Conservation (phyloP, 805 yeast species). For the Osmozyma mogii region DNA sequence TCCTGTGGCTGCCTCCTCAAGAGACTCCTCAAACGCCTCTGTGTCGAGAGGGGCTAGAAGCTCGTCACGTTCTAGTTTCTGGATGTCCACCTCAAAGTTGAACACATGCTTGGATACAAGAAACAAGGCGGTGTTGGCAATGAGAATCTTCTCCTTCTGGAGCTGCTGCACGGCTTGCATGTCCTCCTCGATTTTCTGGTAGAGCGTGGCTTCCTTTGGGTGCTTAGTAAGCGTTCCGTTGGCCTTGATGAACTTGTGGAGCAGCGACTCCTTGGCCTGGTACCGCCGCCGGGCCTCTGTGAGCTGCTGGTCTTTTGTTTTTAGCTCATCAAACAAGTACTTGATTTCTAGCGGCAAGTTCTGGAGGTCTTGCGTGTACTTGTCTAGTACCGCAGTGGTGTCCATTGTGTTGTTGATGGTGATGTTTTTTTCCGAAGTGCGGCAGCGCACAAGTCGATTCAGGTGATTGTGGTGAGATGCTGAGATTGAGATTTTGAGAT, state of each 20-base stretch:
- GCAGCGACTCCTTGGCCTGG: slow-evolving; percentile 64
- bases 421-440: no score
- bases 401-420: slow-evolving; percentile 65
- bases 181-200: slow-evolving; percentile 61
- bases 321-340: slow-evolving; percentile 71
- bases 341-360: slow-evolving; percentile 85
- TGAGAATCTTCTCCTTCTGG: slow-evolving; percentile 69
- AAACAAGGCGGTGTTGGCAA: slow-evolving; percentile 80
- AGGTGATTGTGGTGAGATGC: no score
- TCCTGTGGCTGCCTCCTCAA: slow-evolving; percentile 2
- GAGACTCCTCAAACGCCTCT: slow-evolving; percentile 4
- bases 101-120: slow-evolving; percentile 67
- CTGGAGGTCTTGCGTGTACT: slow-evolving; percentile 53
- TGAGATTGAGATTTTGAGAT: no score
- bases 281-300: slow-evolving; percentile 61
- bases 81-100: slow-evolving; percentile 68
- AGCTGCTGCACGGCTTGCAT: slow-evolving; percentile 49
- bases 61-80: slow-evolving; percentile 74
- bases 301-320: slow-evolving; percentile 56
- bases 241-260: slow-evolving; percentile 75
- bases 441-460: no score
- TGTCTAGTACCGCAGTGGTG: slow-evolving; percentile 63
- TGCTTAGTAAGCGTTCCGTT: slow-evolving; percentile 75
- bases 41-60: slow-evolving; percentile 50
- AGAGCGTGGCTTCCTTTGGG: slow-evolving; percentile 69